Percentiles rank a stretch among this genome's conserved stretches.
These are phyloP conservation scores for Eucalyptus sp. DNA, from an alignment of 345 rosid species.

Conservation along the genomic window DNA sequence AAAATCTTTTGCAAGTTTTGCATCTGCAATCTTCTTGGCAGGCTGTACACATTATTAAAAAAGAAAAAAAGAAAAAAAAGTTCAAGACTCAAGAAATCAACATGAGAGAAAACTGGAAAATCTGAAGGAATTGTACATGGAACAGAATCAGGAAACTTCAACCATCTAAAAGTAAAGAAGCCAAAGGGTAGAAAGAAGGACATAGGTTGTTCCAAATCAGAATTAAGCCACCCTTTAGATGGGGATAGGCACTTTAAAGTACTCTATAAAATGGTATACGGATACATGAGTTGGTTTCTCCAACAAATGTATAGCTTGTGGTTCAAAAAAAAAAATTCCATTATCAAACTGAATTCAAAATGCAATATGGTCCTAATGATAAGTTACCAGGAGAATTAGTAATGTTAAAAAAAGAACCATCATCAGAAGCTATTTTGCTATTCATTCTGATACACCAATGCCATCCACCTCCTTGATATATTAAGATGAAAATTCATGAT, in stretches of 20 bases:
- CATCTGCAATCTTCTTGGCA: slow-evolving; percentile 9
- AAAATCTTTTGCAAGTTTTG: slow-evolving; percentile 11
- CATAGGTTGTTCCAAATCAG: neutral
- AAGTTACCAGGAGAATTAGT: neutral
- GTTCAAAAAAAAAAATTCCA: neutral
- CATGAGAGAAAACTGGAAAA: neutral
- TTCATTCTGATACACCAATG: neutral
- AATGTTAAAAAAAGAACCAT: neutral
- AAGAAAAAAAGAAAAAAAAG: neutral
- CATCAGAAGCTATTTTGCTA: neutral
- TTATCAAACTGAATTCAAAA: neutral
- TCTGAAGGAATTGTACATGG: neutral
- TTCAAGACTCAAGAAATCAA: neutral
- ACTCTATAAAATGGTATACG: neutral
- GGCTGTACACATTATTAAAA: neutral
- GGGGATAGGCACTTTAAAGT: neutral
- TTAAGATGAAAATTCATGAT: neutral
- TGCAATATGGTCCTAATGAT: neutral
- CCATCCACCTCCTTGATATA: neutral
- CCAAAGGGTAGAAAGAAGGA: neutral
- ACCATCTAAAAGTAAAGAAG: neutral
- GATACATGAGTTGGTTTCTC: neutral
- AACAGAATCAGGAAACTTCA: neutral
- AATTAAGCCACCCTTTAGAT: neutral
- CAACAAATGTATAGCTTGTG: neutral